These are phyloP conservation scores for Aspergillus costaricaensis DNA, from an alignment of 2,329 filamentous ascomycete genomes.

Conservation along the genomic window DNA sequence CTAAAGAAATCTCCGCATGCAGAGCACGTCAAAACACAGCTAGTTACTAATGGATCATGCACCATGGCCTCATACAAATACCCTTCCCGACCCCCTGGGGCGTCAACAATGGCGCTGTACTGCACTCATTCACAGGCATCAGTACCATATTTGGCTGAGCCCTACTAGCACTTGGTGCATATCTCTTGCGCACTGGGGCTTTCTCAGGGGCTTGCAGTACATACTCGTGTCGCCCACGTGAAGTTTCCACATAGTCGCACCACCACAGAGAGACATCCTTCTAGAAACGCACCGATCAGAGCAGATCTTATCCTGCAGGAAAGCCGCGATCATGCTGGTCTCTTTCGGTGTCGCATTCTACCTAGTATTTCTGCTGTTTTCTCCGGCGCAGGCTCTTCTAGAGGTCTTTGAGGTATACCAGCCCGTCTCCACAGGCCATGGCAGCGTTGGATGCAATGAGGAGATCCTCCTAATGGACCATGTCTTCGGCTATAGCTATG, in stretches of 20 bases:
- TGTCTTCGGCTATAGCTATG: constrained; percentile 72
- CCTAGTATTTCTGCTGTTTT: constrained; percentile 4
- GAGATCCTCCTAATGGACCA: constrained; percentile 66
- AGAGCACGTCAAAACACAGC: not conserved
- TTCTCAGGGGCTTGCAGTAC: not conserved
- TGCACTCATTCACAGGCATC: not conserved
- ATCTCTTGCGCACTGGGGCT: not conserved
- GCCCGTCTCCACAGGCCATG: constrained; percentile 55
- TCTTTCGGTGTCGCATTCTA: not conserved
- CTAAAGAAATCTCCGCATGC: not conserved
- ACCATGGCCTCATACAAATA: not conserved
- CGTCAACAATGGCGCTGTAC: not conserved
- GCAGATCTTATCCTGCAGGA: not conserved
- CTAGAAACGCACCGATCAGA: not conserved
- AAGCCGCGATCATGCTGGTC: constrained; percentile 5
- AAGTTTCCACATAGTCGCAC: not conserved
- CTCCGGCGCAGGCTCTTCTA: constrained; percentile 38
- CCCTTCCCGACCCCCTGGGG: not conserved
- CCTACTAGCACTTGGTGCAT: not conserved
- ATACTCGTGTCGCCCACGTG: not conserved
- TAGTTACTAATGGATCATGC: not conserved
- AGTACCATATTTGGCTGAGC: not conserved
- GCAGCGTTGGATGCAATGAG: constrained; percentile 24
- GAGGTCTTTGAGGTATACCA: constrained; percentile 70
- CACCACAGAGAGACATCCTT: not conserved